These are phyloP conservation scores for Calonectria naviculata DNA, from an alignment of 2,329 filamentous ascomycete species.

Conservation along the genomic window DNA sequence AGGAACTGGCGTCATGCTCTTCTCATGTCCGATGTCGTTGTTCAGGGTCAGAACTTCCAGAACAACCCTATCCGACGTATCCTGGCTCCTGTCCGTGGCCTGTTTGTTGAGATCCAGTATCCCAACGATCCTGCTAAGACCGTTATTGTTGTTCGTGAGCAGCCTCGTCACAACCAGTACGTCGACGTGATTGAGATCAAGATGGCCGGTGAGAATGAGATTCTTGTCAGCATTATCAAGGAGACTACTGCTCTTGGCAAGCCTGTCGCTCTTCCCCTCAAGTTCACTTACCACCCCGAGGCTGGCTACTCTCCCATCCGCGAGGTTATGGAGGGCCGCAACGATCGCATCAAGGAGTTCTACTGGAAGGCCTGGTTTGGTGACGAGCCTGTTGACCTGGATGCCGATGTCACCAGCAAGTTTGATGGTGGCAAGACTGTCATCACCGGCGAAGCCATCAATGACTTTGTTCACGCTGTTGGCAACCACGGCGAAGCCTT, in stretches of 20 bases:
- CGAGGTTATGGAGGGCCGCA: constrained; percentile 95
- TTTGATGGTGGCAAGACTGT: constrained; percentile 91
- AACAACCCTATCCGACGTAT: constrained; percentile 95
- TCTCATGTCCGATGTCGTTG: constrained; percentile 91
- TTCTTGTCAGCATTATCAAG: constrained; percentile 91
- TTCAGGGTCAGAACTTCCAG: constrained; percentile 96
- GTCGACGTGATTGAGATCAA: constrained; percentile 90
- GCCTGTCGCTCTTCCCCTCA: constrained; percentile 84
- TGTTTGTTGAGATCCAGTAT: constrained; percentile 88
- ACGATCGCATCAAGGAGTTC: constrained; percentile 99
- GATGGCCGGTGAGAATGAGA: constrained; percentile 79
- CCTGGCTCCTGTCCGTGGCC: constrained; percentile 85
- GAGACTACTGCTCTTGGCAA: constrained; percentile 87
- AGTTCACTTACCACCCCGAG: constrained; percentile 94
- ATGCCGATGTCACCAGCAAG: constrained; percentile 84
- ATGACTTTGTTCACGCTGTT: constrained; percentile 98
- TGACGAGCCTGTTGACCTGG: constrained; percentile 83
- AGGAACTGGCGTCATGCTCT: constrained; percentile 96
- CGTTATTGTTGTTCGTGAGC: constrained; percentile 87
- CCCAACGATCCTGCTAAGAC: constrained; percentile 88
- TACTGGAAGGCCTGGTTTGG: constrained; percentile 99
- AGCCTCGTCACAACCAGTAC: constrained; percentile 86
- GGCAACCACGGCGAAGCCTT: constrained; percentile 98
- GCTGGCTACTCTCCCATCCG: constrained; percentile 97
- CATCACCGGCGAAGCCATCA: constrained; percentile 93